A percentile compares a stretch with the other conserved stretches of the same genome.
Evolutionary conservation across 306 rosid species (phyloP).

Genomic region (Inga leiocalycina): DNA sequence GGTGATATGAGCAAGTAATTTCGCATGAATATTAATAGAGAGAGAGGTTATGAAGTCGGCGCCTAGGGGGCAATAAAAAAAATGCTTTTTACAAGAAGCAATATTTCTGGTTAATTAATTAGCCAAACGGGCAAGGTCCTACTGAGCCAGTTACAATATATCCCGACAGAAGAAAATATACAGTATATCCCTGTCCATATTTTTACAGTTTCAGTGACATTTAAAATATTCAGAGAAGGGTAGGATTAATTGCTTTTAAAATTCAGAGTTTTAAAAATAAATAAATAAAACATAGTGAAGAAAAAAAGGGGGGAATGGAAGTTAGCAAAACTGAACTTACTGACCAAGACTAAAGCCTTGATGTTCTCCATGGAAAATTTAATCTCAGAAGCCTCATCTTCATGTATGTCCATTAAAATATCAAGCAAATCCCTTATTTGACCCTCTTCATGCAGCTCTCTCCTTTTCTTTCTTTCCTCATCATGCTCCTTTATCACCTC

Average conservation of each 20-base stretch:
- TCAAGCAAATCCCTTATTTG: conserved; percentile 47
- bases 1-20: not conserved
- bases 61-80: not conserved
- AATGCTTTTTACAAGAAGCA: not conserved
- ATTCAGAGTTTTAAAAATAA: not conserved
- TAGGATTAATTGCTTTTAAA: not conserved
- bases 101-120: not conserved
- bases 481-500: conserved; percentile 52
- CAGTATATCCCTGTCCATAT: not conserved
- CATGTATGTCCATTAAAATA: conserved; percentile 49
- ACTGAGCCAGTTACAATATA: not conserved
- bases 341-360: conserved; percentile 72
- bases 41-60: not conserved
- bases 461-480: conserved; percentile 28
- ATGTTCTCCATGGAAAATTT: conserved; percentile 53
- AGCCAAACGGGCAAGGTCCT: not conserved
- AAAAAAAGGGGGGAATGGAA: not conserved
- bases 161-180: not conserved
- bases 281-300: not conserved
- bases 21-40: too few species aligned
- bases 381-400: conserved; percentile 49
- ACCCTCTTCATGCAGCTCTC: conserved; percentile 11
- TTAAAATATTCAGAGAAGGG: not conserved
- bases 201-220: not conserved
- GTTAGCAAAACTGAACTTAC: not conserved